Percentiles rank a stretch among this genome's conserved stretches.
These are phyloP conservation scores for Desmodesmus armatus DNA, from an alignment of 139 green algal genomes.

Conservation along the genomic window DNA sequence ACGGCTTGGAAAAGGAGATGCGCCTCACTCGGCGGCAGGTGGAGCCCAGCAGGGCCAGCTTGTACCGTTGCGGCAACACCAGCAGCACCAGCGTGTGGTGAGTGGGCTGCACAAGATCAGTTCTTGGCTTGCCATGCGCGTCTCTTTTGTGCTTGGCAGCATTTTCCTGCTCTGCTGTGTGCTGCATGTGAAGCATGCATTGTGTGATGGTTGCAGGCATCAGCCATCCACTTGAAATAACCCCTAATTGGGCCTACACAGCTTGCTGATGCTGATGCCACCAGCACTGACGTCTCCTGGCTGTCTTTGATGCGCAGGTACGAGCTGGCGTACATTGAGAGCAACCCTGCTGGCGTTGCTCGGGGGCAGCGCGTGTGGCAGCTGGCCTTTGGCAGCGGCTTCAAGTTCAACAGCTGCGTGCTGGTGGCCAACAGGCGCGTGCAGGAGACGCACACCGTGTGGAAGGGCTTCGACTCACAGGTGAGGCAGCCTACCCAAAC, in stretches of 20 bases:
- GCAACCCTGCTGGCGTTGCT: conserved; percentile 60
- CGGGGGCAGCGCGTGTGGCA: conserved; percentile 89
- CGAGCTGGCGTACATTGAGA: conserved; percentile 77
- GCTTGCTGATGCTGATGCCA: neutral
- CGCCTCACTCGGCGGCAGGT: conserved; percentile 51
- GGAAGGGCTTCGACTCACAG: conserved; percentile 22
- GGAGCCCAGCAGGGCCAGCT: conserved; percentile 57
- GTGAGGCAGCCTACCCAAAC: no score
- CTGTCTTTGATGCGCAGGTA: conserved; percentile 47
- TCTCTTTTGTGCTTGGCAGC: neutral
- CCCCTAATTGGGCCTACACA: neutral
- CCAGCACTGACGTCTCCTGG: neutral
- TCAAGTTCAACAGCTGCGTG: conserved; percentile 91
- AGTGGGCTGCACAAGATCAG: neutral
- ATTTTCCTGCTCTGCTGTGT: neutral
- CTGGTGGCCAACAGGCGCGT: conserved; percentile 27
- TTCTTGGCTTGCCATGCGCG: neutral
- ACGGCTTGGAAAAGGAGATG: conserved; percentile 74
- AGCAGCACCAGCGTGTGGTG: conserved; percentile 37
- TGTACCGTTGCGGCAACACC: conserved; percentile 58
- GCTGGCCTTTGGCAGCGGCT: conserved; percentile 93
- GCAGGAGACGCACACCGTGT: conserved; percentile 7
- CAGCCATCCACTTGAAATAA: neutral
- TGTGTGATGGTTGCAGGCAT: neutral
- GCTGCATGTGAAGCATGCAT: neutral